phyloP scores from a whole-genome alignment of 768 basidiomycete species.

The Macrolepiota albuminosa region DNA sequence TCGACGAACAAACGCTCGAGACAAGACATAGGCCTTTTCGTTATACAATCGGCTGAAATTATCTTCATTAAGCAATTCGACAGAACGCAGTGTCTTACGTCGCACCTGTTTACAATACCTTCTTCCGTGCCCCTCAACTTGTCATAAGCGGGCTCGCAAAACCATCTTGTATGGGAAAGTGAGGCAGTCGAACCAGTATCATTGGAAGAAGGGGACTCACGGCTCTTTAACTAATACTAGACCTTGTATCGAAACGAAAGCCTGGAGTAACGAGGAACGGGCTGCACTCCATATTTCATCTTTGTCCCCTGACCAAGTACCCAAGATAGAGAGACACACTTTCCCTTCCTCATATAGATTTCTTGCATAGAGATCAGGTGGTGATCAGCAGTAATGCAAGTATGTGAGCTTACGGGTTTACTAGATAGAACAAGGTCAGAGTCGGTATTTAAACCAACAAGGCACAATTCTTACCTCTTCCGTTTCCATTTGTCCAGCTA shows the following conservation, averaged over 20 bases:
- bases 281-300: conserved; percentile 84
- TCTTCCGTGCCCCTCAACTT: conserved; percentile 89
- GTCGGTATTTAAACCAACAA: conserved; percentile 7
- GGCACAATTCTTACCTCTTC: conserved; percentile 52
- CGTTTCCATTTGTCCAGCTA: conserved; percentile 94
- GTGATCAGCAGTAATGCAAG: neutral
- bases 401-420: conserved; percentile 63
- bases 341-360: conserved; percentile 96
- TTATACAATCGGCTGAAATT: conserved; percentile 80
- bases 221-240: conserved; percentile 91
- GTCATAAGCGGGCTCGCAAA: conserved; percentile 91
- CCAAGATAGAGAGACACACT: conserved; percentile 87
- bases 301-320: conserved; percentile 88
- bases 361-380: conserved; percentile 27
- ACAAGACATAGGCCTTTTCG: conserved; percentile 90
- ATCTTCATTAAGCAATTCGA: conserved; percentile 2
- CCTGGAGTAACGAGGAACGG: conserved; percentile 85
- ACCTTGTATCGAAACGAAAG: conserved; percentile 91
- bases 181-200: conserved; percentile 2
- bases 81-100: neutral
- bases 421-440: conserved; percentile 24
- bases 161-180: conserved; percentile 50
- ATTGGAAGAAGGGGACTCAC: conserved; percentile 39
- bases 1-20: conserved; percentile 84
- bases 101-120: conserved; percentile 79